Conservation (phyloP, 495 filamentous ascomycete species). For the Aspergillus leporis region DNA sequence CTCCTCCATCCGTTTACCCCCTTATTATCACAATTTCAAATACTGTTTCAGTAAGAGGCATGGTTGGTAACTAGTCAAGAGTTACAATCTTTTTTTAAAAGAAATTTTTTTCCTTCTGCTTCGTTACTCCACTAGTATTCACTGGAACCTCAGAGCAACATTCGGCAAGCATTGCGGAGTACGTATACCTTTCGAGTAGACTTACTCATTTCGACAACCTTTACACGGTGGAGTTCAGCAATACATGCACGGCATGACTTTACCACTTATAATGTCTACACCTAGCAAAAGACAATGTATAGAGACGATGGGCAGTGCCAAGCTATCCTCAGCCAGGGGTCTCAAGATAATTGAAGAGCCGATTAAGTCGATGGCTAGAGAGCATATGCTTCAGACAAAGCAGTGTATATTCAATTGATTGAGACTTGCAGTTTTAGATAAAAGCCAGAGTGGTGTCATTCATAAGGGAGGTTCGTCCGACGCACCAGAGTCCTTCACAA, state of each 20-base stretch:
- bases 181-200: too few relatives aligned
- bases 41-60: conserved; percentile 1
- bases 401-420: not conserved
- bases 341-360: not conserved
- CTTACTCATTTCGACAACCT: too few relatives aligned
- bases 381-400: not conserved
- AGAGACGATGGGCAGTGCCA: not conserved
- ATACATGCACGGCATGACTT: conserved; percentile 12
- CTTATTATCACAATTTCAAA: conserved; percentile 15
- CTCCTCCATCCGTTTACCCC: not conserved
- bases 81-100: not conserved
- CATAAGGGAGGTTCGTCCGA: not conserved
- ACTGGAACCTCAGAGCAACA: not conserved
- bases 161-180: conserved; percentile 10
- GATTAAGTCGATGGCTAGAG: not conserved
- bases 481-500: not conserved
- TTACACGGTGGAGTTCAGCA: conserved; percentile 19
- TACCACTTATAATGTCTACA: not conserved
- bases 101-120: not conserved
- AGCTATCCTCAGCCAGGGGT: not conserved
- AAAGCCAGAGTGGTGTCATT: not conserved
- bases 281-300: not conserved
- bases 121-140: not conserved
- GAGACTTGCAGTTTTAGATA: not conserved
- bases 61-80: not conserved